These are phyloP conservation scores for Quercus lobata DNA, from an alignment of 331 rosid species.

Conservation along the genomic window DNA sequence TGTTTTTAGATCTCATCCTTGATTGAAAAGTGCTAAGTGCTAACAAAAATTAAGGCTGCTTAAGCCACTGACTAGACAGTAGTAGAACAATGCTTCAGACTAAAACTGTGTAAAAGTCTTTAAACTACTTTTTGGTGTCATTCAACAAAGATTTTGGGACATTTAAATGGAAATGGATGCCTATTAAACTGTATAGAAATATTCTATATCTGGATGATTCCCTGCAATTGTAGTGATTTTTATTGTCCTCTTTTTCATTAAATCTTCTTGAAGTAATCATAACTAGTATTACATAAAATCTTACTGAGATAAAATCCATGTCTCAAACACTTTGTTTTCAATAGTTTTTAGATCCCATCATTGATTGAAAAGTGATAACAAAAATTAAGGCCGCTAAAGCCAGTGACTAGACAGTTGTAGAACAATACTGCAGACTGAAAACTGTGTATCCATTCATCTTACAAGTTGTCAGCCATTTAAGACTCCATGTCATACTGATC, in stretches of 20 bases:
- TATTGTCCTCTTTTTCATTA: background rate
- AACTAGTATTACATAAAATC: background rate
- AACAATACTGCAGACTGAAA: conserved; percentile 1
- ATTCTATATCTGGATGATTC: background rate
- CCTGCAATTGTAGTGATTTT: background rate
- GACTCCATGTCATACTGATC: background rate
- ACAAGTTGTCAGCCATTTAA: background rate
- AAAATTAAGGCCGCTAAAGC: background rate
- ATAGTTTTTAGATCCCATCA: background rate
- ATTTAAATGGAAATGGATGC: no score
- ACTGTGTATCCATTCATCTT: conserved; percentile 10
- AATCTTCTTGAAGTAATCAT: no score
- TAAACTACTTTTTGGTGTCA: conserved; percentile 5
- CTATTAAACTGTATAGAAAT: background rate
- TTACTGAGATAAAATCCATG: background rate
- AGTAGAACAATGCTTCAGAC: background rate
- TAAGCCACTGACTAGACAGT: background rate
- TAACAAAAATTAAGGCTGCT: background rate
- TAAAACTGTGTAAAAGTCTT: background rate
- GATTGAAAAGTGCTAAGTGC: background rate
- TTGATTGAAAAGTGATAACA: background rate
- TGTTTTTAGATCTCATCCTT: background rate
- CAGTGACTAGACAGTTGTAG: background rate
- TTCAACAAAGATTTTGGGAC: background rate
- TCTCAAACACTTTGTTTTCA: background rate